Percentiles rank a stretch among this genome's conserved stretches.
These are phyloP conservation scores for Berkeleyomyces basicola DNA, from an alignment of 2,329 filamentous ascomycete species.

Conservation along the genomic window DNA sequence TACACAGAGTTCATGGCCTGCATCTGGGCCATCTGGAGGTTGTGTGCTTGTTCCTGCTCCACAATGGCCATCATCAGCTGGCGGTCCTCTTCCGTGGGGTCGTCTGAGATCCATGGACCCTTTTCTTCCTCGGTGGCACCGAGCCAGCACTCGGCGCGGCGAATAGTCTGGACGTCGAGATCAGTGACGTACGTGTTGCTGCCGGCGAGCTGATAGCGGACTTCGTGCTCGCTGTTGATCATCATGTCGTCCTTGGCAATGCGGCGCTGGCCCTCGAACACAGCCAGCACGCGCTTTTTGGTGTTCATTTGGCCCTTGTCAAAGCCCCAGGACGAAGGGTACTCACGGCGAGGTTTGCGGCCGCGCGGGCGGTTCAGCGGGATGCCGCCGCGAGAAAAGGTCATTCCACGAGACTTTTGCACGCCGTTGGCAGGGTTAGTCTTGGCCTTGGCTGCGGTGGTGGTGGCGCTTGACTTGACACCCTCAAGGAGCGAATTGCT, in stretches of 20 bases:
- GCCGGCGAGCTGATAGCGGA: conserved; percentile 65
- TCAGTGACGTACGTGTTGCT: conserved; percentile 76
- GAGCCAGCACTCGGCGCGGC: conserved; percentile 71
- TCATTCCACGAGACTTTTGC: conserved; percentile 56
- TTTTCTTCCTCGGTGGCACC: conserved; percentile 72
- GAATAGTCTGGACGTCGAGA: conserved; percentile 77
- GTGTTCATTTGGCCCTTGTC: conserved; percentile 89
- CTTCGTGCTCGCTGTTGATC: conserved; percentile 87
- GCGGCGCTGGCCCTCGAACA: conserved; percentile 75
- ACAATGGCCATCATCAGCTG: conserved; percentile 30
- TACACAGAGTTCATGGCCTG: neutral
- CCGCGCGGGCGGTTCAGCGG: conserved; percentile 42
- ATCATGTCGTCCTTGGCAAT: conserved; percentile 99
- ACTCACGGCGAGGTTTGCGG: conserved; percentile 84
- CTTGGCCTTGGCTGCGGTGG: conserved; percentile 35
- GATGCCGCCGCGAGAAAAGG: conserved; percentile 60
- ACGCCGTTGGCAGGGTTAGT: conserved; percentile 38
- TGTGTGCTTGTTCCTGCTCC: neutral
- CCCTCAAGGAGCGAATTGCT: conserved; percentile 30
- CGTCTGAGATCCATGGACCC: conserved; percentile 65
- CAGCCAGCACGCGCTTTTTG: conserved; percentile 90
- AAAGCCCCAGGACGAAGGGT: conserved; percentile 87
- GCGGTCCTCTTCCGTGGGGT: conserved; percentile 46
- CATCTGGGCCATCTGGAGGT: neutral
- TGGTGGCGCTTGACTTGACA: conserved; percentile 29